Evolutionary conservation across 1,139 yeast genomes (phyloP), one percentile per base, ranked within the genome.

Genomic region (Hemisphaericaspora subhashii): DNA sequence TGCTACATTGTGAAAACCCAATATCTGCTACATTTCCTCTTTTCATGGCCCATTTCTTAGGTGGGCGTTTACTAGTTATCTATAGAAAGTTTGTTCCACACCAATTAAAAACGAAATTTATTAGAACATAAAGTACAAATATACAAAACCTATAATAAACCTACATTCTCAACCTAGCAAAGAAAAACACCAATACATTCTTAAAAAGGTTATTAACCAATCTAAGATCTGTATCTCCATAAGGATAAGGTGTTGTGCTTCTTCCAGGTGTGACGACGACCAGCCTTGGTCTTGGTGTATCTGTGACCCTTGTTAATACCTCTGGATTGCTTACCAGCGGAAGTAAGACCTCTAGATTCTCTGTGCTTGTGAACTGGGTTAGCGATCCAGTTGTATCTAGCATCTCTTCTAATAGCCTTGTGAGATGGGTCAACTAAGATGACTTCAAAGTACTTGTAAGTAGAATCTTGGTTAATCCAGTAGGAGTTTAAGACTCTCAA

Each of bases 331-430:
- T 89, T 92, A 72, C 98, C 98, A 62, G 94, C 84, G 63, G 97
- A 68, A 65, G 98, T 92, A 66, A 92, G 88, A 76, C 98, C 98
- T 85, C 98, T 94, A 65, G 95, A 78, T 79, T 94, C 98, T 81
- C 98, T 89, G 87, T 88, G 97, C 86, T 92, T 92, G 95, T 92
- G 98, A 58, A 92, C 98, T 66, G 98, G 96, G 87, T 88, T 87
- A 69, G 77, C 88, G 76, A 92, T 92, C 98, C 98, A 92, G 97
- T 94, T 92, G 95, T 83, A 83, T 79, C 94, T 86, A 60, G 98
- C 84, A 66, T 90, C 97, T 76, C 95, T 87, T 82, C 97, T 90
- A 83, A 92, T 89, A 58, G 97, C 98, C 80, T 87, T 86, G 86
- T 92, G 98, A 64, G 83, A 80, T 66, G 98, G 98, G 68, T 92